phyloP scores from a whole-genome alignment of 1,284 basidiomycete genomes.

The Amylostereum areolatum region DNA sequence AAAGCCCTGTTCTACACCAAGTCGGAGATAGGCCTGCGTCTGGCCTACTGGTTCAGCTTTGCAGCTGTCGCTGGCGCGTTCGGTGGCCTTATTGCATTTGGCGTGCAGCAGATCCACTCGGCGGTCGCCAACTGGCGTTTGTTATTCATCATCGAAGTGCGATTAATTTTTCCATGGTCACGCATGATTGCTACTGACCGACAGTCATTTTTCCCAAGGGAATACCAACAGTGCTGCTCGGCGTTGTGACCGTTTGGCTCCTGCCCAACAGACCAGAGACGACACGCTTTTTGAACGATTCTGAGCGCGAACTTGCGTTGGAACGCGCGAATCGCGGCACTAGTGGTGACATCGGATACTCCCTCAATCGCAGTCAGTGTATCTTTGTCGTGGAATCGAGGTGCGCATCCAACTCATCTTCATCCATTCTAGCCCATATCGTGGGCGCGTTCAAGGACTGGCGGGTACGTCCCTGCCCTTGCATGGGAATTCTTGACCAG shows the following conservation, averaged over 20 bases:
- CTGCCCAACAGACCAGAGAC: conserved; percentile 78
- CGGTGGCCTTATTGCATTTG: conserved; percentile 70
- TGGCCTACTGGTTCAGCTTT: conserved; percentile 77
- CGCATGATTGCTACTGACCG: not conserved
- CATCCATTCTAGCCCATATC: conserved; percentile 44
- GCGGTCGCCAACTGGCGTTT: conserved; percentile 57
- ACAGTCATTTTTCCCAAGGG: conserved; percentile 29
- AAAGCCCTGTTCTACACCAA: conserved; percentile 74
- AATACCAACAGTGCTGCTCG: conserved; percentile 62
- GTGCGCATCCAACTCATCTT: not conserved
- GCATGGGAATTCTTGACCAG: conserved; percentile 1
- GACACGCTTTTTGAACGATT: conserved; percentile 61
- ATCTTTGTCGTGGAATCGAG: conserved; percentile 14
- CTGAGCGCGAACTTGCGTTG: conserved; percentile 68
- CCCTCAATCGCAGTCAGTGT: conserved; percentile 56
- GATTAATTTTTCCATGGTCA: conserved; percentile 2
- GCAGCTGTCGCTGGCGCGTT: conserved; percentile 77
- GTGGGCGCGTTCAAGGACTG: conserved; percentile 64
- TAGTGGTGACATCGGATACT: conserved; percentile 60
- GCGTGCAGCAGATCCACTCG: conserved; percentile 51
- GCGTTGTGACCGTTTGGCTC: conserved; percentile 55
- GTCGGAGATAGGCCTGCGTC: conserved; percentile 61
- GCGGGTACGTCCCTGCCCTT: conserved; percentile 39
- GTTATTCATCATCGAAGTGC: conserved; percentile 72
- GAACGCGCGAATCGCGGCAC: conserved; percentile 70